These are phyloP conservation scores for Serendipita vermifera DNA, from an alignment of 768 basidiomycete genomes.

Conservation along the genomic window DNA sequence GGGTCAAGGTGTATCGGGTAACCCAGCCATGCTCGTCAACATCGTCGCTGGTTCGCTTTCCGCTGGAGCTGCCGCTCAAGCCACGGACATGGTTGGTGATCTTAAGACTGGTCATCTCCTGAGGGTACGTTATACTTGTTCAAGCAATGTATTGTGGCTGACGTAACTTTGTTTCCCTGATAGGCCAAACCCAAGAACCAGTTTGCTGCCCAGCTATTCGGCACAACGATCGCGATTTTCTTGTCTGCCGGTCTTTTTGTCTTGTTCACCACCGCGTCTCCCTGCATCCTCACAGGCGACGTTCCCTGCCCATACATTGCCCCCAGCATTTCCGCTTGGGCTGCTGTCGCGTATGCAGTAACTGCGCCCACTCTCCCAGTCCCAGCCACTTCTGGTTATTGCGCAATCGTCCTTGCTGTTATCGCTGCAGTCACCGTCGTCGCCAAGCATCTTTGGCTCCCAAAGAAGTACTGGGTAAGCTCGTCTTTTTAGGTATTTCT, in stretches of 20 bases:
- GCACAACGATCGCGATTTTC: conserved; percentile 48
- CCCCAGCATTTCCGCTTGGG: conserved; percentile 45
- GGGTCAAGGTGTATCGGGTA: conserved; percentile 26
- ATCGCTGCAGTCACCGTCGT: conserved; percentile 33
- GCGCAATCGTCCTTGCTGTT: conserved; percentile 41
- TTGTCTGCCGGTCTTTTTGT: conserved; percentile 45
- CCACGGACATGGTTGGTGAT: conserved; percentile 54
- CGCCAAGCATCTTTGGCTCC: conserved; percentile 35
- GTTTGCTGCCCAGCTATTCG: conserved; percentile 46
- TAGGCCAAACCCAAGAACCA: conserved; percentile 49
- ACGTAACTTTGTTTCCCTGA: too few species aligned
- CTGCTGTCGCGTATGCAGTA: conserved; percentile 42
- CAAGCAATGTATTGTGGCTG: too few species aligned
- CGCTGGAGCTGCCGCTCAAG: conserved; percentile 43
- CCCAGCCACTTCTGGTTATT: conserved; percentile 42
- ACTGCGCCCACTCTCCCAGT: conserved; percentile 39
- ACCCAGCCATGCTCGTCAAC: conserved; percentile 35
- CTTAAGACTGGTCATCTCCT: conserved; percentile 59
- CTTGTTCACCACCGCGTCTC: conserved; percentile 47
- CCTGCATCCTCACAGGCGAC: conserved; percentile 34
- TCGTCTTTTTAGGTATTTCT: too few species aligned
- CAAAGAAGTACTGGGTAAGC: conserved; percentile 39
- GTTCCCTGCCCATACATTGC: conserved; percentile 41
- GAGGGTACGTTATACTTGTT: too few species aligned
- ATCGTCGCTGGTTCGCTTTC: conserved; percentile 41